phyloP scores from a whole-genome alignment of 495 filamentous ascomycete genomes.

The Podospora tetraspora region DNA sequence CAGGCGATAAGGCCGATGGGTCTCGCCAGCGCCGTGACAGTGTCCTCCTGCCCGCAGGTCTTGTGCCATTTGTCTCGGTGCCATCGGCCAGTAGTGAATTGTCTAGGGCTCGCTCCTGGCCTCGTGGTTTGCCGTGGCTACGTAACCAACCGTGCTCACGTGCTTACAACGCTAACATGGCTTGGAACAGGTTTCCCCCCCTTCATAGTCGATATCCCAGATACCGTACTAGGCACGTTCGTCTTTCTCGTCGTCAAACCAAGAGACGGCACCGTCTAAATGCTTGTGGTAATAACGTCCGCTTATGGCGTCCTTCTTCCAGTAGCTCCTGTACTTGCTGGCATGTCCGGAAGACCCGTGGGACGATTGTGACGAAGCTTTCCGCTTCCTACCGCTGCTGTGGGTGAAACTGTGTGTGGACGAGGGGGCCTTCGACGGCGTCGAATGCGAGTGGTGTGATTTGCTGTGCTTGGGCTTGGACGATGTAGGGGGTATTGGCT shows the following conservation, averaged over 20 bases:
- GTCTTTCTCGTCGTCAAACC: conserved; percentile 16
- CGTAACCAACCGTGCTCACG: too few species aligned
- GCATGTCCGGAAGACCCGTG: conserved; percentile 7
- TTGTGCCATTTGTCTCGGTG: conserved; percentile 17
- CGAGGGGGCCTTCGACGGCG: neutral
- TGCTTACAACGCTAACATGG: too few species aligned
- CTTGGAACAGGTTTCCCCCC: too few species aligned
- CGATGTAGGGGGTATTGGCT: conserved; percentile 16
- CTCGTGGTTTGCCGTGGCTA: conserved; percentile 6
- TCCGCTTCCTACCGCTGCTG: conserved; percentile 18
- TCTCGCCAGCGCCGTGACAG: too few species aligned
- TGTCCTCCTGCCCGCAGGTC: conserved; percentile 15
- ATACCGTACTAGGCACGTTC: neutral
- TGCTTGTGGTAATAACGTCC: conserved; percentile 18
- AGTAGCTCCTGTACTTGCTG: conserved; percentile 20
- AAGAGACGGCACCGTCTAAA: conserved; percentile 23
- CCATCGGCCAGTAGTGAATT: conserved; percentile 4
- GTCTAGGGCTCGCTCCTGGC: conserved; percentile 3
- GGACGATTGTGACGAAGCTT: conserved; percentile 15
- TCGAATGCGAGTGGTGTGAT: conserved; percentile 1
- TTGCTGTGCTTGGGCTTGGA: neutral
- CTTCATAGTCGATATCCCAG: too few species aligned
- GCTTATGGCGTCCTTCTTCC: conserved; percentile 19
- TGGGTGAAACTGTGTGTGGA: conserved; percentile 5
- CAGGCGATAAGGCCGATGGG: too few species aligned